These are phyloP conservation scores for Zygoascus flipseniorum DNA, from an alignment of 805 yeast species.

Conservation along the genomic window DNA sequence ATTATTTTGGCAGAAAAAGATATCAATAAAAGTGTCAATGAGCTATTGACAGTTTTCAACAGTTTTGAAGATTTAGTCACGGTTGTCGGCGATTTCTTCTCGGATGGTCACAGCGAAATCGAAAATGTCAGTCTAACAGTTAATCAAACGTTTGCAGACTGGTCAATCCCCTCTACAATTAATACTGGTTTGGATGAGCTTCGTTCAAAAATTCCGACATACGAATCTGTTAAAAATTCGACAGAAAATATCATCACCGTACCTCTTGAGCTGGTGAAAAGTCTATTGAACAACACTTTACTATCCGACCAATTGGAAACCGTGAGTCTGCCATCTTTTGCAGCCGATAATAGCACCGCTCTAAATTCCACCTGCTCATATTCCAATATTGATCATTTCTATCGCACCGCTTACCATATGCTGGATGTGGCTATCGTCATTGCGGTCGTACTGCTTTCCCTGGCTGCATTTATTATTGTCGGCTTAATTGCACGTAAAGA, in stretches of 20 bases:
- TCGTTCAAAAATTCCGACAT: conserved; percentile 50
- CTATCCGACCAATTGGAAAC: background rate
- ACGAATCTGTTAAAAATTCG: conserved; percentile 51
- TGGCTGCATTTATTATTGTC: conserved; percentile 36
- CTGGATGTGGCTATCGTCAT: conserved; percentile 33
- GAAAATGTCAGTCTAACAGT: conserved; percentile 49
- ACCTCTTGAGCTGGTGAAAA: conserved; percentile 51
- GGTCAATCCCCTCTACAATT: conserved; percentile 60
- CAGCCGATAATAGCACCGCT: background rate
- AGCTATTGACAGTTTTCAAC: conserved; percentile 50
- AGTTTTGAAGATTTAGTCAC: conserved; percentile 43
- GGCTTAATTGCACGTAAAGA: conserved; percentile 40
- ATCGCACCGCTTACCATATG: conserved; percentile 22
- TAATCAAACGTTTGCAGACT: conserved; percentile 42
- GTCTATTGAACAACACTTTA: conserved; percentile 25
- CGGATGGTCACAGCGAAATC: conserved; percentile 31
- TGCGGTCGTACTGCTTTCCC: conserved; percentile 32
- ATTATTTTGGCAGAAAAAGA: conserved; percentile 46
- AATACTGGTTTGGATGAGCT: conserved; percentile 47
- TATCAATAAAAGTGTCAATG: conserved; percentile 57
- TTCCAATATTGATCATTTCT: conserved; percentile 31
- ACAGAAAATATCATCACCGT: conserved; percentile 44
- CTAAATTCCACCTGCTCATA: conserved; percentile 34
- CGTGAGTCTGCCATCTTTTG: background rate
- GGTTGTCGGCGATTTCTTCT: conserved; percentile 48